These are phyloP conservation scores for Salix caprea DNA, from an alignment of 345 rosid genomes.

Conservation along the genomic window DNA sequence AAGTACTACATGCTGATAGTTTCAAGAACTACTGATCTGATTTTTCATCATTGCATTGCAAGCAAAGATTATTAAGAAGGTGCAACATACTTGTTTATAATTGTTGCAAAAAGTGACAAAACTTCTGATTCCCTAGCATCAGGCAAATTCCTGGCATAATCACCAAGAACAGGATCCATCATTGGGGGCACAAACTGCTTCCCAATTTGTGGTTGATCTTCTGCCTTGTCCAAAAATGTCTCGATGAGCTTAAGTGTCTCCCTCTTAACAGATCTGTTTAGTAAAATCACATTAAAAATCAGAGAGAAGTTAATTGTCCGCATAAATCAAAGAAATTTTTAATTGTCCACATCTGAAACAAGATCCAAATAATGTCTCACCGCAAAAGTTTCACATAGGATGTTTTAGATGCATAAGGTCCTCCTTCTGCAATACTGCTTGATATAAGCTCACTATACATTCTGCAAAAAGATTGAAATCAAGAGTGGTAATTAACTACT, in stretches of 20 bases:
- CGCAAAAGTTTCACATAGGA: conserved; percentile 88
- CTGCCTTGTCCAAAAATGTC: conserved; percentile 99
- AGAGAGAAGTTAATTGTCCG: neutral
- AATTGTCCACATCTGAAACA: neutral
- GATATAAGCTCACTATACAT: conserved; percentile 99
- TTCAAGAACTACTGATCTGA: neutral
- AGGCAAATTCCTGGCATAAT: conserved; percentile 94
- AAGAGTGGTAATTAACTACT: neutral
- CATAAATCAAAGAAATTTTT: neutral
- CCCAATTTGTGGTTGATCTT: conserved; percentile 93
- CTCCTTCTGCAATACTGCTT: conserved; percentile 83
- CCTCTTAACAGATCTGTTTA: conserved; percentile 89
- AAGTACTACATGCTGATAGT: neutral
- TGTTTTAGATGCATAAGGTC: conserved; percentile 84
- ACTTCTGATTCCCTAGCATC: conserved; percentile 99
- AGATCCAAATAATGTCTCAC: conserved; percentile 32
- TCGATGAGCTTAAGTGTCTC: conserved; percentile 97
- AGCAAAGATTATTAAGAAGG: neutral
- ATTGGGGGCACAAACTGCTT: conserved; percentile 98
- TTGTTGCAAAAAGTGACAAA: conserved; percentile 91
- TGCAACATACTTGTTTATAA: conserved; percentile 80
- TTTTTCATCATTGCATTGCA: neutral
- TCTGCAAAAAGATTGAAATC: conserved; percentile 39
- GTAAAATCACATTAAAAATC: conserved; percentile 11
- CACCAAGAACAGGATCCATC: conserved; percentile 98